phyloP scores from a whole-genome alignment of 768 basidiomycete species.

The Panus rudis region DNA sequence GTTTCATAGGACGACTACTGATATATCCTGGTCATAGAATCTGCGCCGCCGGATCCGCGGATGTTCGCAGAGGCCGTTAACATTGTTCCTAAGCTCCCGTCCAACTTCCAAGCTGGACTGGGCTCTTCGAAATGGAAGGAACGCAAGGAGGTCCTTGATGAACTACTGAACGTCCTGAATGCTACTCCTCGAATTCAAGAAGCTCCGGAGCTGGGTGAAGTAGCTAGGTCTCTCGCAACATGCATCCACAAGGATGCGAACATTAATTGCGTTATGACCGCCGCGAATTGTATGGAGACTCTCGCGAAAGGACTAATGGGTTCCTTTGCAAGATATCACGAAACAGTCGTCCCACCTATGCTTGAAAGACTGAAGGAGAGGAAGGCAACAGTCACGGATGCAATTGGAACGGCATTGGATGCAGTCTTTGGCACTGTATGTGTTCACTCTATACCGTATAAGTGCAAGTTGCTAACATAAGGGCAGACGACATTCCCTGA shows the following conservation, averaged over 20 bases:
- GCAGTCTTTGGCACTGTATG: conserved; percentile 80
- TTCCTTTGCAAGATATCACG: conserved; percentile 69
- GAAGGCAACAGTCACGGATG: conserved; percentile 85
- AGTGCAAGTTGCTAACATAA: conserved; percentile 5
- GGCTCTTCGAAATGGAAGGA: conserved; percentile 98
- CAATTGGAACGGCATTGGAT: conserved; percentile 82
- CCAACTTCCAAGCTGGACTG: conserved; percentile 64
- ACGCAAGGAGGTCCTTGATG: conserved; percentile 85
- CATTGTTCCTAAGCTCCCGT: conserved; percentile 68
- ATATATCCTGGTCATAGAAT: conserved; percentile 28
- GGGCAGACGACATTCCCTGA: conserved; percentile 70
- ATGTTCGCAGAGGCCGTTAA: conserved; percentile 77
- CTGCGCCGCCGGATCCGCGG: conserved; percentile 64
- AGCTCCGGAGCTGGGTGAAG: conserved; percentile 65
- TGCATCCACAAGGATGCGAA: conserved; percentile 89
- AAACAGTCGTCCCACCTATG: conserved; percentile 66
- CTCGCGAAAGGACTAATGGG: conserved; percentile 76
- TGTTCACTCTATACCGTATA: conserved; percentile 9
- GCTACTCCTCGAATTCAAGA: conserved; percentile 75
- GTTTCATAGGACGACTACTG: conserved; percentile 1
- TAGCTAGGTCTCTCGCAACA: conserved; percentile 68
- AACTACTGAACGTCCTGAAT: conserved; percentile 63
- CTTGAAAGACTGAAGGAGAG: conserved; percentile 91
- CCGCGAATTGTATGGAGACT: conserved; percentile 78
- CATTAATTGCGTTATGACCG: conserved; percentile 89